phyloP scores from a whole-genome alignment of 192 early-diverging fungal genomes.

The Chytriomyces sp. region DNA sequence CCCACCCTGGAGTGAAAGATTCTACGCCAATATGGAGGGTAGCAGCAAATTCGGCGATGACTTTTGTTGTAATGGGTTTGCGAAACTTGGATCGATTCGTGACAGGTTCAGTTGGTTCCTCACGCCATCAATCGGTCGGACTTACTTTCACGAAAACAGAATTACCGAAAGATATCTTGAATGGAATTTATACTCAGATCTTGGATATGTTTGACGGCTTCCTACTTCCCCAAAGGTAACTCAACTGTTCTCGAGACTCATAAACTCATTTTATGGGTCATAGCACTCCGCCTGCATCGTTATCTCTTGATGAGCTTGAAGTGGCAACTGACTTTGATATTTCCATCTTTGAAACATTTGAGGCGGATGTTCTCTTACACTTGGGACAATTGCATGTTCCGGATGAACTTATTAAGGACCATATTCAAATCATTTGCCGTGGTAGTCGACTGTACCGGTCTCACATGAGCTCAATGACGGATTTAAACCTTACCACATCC shows the following conservation, averaged over 20 bases:
- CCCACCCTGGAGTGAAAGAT: constrained; percentile 69
- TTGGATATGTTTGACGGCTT: constrained; percentile 65
- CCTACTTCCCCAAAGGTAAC: constrained; percentile 61
- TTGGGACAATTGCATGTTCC: constrained; percentile 69
- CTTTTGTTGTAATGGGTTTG: constrained; percentile 53
- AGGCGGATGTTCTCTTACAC: constrained; percentile 68
- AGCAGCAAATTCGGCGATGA: constrained; percentile 62
- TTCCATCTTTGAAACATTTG: constrained; percentile 62
- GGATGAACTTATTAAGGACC: constrained; percentile 52
- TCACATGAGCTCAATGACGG: constrained; percentile 24
- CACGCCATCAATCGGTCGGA: too few relatives aligned
- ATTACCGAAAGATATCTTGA: constrained; percentile 54
- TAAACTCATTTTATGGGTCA: not conserved
- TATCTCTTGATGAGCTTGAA: constrained; percentile 64
- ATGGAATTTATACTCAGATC: constrained; percentile 54
- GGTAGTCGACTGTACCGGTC: constrained; percentile 14
- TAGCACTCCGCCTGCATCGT: constrained; percentile 51
- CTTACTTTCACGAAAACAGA: too few relatives aligned
- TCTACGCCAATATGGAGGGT: constrained; percentile 72
- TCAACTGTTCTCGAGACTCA: constrained; percentile 2
- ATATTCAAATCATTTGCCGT: constrained; percentile 21
- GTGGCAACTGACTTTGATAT: constrained; percentile 77
- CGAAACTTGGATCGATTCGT: constrained; percentile 26
- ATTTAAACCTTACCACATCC: constrained; percentile 4
- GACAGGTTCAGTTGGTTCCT: too few relatives aligned